phyloP scores from a whole-genome alignment of 164 flowering plant genomes.

The Umbilicus rupestris region DNA sequence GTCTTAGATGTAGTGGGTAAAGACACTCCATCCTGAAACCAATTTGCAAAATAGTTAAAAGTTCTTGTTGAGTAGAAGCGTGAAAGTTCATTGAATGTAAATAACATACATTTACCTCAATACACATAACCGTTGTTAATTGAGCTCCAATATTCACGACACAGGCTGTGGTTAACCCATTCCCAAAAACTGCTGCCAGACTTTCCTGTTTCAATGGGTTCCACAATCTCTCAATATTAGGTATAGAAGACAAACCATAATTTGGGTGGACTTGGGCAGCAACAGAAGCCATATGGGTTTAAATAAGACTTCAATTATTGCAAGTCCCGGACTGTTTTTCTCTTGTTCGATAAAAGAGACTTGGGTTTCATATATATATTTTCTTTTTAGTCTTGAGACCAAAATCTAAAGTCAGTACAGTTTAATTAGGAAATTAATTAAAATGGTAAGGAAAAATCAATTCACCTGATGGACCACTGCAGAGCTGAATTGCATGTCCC shows the following conservation, averaged over 20 bases:
- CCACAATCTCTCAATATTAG: neutral
- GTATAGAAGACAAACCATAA: neutral
- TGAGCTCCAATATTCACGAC: slow-evolving; percentile 93
- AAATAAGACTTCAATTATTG: neutral
- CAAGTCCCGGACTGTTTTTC: neutral
- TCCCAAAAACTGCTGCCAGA: slow-evolving; percentile 93
- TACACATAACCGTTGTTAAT: slow-evolving; percentile 76
- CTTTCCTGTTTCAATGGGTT: slow-evolving; percentile 53
- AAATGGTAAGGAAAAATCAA: neutral
- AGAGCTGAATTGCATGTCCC: slow-evolving; percentile 68
- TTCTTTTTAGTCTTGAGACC: neutral
- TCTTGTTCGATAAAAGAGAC: neutral
- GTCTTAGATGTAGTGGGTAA: slow-evolving; percentile 73
- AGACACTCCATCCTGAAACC: slow-evolving; percentile 83
- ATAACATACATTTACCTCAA: slow-evolving; percentile 53
- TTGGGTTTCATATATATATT: neutral
- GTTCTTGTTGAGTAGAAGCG: neutral
- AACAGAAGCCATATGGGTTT: neutral
- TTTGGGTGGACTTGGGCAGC: neutral
- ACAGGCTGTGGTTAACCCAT: slow-evolving; percentile 96
- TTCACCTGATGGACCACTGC: slow-evolving; percentile 95
- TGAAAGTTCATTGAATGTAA: neutral
- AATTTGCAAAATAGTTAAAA: neutral
- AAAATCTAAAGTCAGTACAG: neutral
- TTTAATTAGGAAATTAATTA: neutral